These are phyloP conservation scores for Candida qinlingensis DNA, from an alignment of 805 yeast genomes.

Conservation along the genomic window DNA sequence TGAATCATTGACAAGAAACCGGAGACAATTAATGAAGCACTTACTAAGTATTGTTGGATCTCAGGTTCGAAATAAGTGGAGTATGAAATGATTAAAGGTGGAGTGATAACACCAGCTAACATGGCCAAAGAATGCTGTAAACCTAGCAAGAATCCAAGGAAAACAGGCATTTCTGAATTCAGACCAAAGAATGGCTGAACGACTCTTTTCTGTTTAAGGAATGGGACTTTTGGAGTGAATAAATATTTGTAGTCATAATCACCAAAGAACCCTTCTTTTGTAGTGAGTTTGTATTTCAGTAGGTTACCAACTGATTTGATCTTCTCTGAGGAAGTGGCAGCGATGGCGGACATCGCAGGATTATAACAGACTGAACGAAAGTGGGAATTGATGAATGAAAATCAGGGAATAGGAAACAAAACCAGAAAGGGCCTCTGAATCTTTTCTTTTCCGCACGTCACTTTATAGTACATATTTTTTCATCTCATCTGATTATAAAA, in stretches of 20 bases:
- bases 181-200: constrained; percentile 80
- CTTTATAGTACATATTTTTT: no score
- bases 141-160: constrained; percentile 72
- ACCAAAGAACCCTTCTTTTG: constrained; percentile 80
- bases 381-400: not conserved
- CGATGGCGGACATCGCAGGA: not conserved
- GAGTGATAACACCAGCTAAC: constrained; percentile 88
- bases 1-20: constrained; percentile 69
- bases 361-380: no score
- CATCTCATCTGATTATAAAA: no score
- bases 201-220: constrained; percentile 37
- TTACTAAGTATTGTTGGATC: constrained; percentile 57
- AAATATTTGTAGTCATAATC: constrained; percentile 77
- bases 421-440: no score
- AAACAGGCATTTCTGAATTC: constrained; percentile 71
- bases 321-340: not conserved
- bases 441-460: no score
- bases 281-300: constrained; percentile 34
- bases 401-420: no score
- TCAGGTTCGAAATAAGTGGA: constrained; percentile 54
- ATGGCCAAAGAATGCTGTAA: constrained; percentile 84
- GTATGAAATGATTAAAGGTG: constrained; percentile 68
- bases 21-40: constrained; percentile 67
- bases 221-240: constrained; percentile 79
- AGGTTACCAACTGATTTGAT: not conserved